These are phyloP conservation scores for Rhizopus microsporus DNA, from an alignment of 371 early-diverging fungal genomes.

Conservation along the genomic window DNA sequence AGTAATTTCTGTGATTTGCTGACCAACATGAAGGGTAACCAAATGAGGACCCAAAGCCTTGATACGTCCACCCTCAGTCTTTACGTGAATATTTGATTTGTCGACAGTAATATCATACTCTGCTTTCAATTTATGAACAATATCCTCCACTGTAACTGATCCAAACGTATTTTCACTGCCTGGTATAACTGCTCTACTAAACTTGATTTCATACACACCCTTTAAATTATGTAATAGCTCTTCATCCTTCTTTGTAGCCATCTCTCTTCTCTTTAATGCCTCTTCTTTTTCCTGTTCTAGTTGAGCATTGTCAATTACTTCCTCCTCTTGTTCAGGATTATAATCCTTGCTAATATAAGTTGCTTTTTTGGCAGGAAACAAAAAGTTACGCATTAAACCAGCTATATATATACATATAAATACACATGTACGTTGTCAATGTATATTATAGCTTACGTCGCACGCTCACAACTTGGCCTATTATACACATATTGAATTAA, in stretches of 20 bases:
- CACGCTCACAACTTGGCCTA: constrained; percentile 49
- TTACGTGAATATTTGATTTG: constrained; percentile 39
- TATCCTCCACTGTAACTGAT: constrained; percentile 54
- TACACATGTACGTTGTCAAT: not conserved
- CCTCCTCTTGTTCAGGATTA: constrained; percentile 2
- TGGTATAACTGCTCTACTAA: constrained; percentile 48
- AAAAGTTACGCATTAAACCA: constrained; percentile 54
- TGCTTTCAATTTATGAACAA: constrained; percentile 40
- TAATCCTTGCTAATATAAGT: constrained; percentile 31
- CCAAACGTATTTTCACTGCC: constrained; percentile 48
- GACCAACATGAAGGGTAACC: constrained; percentile 30
- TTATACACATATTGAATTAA: constrained; percentile 5
- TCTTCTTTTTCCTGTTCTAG: constrained; percentile 7
- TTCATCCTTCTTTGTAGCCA: constrained; percentile 16
- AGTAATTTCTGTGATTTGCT: constrained; percentile 27
- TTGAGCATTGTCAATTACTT: not conserved
- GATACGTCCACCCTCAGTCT: constrained; percentile 46
- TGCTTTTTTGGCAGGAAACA: constrained; percentile 48
- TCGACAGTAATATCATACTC: constrained; percentile 38
- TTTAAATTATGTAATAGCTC: constrained; percentile 26
- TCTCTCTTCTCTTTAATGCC: not conserved
- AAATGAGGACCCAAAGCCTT: constrained; percentile 46
- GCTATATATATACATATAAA: constrained; percentile 26
- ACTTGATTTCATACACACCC: constrained; percentile 26
- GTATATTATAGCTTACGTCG: constrained; percentile 38